phyloP scores from a whole-genome alignment of 352 stramenopile genomes.

The Globisporangium solare region DNA sequence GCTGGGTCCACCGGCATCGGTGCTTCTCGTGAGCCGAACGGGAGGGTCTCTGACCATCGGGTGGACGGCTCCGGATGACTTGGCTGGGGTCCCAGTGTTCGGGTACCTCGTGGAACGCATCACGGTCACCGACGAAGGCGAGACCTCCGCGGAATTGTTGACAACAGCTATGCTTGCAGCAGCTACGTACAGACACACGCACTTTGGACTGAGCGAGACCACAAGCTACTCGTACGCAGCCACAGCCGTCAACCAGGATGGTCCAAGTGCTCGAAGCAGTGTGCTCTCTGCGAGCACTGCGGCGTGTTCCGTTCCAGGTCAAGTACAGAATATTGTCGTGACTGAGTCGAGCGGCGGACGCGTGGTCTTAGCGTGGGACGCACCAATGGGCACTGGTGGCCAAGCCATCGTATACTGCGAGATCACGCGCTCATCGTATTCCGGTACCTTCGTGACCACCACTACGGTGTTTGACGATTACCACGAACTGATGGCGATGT shows the following conservation, averaged over 20 bases:
- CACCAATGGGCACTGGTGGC: constrained; percentile 42
- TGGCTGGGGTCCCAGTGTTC: constrained; percentile 38
- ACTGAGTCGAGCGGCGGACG: constrained; percentile 19
- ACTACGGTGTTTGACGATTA: constrained; percentile 27
- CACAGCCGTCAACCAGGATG: constrained; percentile 46
- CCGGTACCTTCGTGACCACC: constrained; percentile 11
- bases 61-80: constrained; percentile 40
- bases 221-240: constrained; percentile 44
- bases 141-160: no score
- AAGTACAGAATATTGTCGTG: constrained; percentile 17
- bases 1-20: constrained; percentile 21
- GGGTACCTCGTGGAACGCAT: constrained; percentile 33
- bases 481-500: constrained; percentile 21
- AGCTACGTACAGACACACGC: constrained; percentile 22
- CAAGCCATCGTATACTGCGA: constrained; percentile 37
- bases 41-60: constrained; percentile 41
- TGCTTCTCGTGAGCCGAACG: constrained; percentile 19
- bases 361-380: constrained; percentile 35
- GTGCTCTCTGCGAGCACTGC: constrained; percentile 17
- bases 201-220: constrained; percentile 34
- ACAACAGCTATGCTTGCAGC: constrained; percentile 4
- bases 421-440: constrained; percentile 20
- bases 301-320: constrained; percentile 15
- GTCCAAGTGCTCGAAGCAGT: constrained; percentile 23
- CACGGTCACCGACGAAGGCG: not conserved